These are phyloP conservation scores for Umbelopsis vinacea DNA, from an alignment of 192 early-diverging fungal species.

Conservation along the genomic window DNA sequence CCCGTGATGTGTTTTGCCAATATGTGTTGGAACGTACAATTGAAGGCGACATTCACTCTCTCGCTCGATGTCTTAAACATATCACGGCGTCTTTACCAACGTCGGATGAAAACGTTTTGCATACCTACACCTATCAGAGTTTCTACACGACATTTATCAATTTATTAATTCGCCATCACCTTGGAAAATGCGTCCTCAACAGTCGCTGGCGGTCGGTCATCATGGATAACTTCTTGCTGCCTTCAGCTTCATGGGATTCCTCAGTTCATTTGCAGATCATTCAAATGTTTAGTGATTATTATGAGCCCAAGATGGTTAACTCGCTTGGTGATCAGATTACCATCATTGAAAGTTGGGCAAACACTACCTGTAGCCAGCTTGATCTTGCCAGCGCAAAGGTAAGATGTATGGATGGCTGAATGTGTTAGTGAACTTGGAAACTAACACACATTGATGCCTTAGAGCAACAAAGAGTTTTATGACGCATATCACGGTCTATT, in stretches of 20 bases:
- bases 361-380: background rate
- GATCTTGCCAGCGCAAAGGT: conserved; percentile 20
- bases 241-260: conserved; percentile 37
- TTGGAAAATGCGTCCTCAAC: conserved; percentile 41
- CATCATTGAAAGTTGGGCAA: conserved; percentile 26
- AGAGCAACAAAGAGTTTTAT: conserved; percentile 13
- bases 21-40: conserved; percentile 47
- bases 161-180: conserved; percentile 42
- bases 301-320: conserved; percentile 26
- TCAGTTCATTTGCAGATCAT: conserved; percentile 44
- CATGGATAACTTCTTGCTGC: conserved; percentile 50
- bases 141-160: conserved; percentile 49
- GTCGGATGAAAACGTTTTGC: conserved; percentile 38
- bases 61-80: conserved; percentile 41
- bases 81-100: conserved; percentile 42
- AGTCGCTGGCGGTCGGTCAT: conserved; percentile 43
- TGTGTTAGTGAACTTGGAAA: too few species aligned
- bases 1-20: conserved; percentile 55
- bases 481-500: conserved; percentile 9
- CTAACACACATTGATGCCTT: background rate
- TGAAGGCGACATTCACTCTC: conserved; percentile 43
- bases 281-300: conserved; percentile 41
- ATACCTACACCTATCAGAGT: conserved; percentile 49
- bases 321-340: conserved; percentile 30
- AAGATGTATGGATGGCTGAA: background rate